Conservation (phyloP, 345 rosid genomes). For the Orychophragmus violaceus region DNA sequence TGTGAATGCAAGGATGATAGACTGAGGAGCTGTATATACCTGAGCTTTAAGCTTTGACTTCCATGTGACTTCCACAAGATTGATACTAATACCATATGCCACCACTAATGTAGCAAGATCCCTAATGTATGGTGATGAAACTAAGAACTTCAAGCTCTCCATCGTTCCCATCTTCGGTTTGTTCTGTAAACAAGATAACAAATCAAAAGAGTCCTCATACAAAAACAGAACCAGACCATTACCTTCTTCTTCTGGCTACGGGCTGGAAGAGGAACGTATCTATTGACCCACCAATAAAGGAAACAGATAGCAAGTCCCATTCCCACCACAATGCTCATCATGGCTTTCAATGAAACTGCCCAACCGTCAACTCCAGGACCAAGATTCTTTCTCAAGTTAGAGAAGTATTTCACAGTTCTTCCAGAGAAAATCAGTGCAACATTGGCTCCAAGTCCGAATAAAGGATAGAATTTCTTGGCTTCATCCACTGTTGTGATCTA, state of each 20-base stretch:
- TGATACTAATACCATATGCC: constrained; percentile 96
- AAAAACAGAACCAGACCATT: constrained; percentile 5
- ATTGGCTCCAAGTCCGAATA: constrained; percentile 96
- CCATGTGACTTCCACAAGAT: constrained; percentile 98
- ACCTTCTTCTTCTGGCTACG: constrained; percentile 98
- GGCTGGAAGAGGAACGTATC: constrained; percentile 68
- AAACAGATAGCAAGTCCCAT: constrained; percentile 81
- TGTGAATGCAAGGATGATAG: not conserved
- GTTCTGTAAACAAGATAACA: constrained; percentile 40
- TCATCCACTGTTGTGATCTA: constrained; percentile 98
- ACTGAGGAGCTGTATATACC: constrained; percentile 37
- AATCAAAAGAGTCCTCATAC: not conserved
- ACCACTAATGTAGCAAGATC: constrained; percentile 96
- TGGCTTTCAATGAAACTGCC: constrained; percentile 89
- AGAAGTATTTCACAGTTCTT: constrained; percentile 90
- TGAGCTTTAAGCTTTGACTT: constrained; percentile 98
- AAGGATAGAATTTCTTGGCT: constrained; percentile 90
- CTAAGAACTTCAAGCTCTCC: constrained; percentile 96
- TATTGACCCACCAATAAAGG: constrained; percentile 94
- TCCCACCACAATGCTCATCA: constrained; percentile 95
- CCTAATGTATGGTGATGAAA: constrained; percentile 80
- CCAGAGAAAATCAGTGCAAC: constrained; percentile 91
- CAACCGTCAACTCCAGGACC: constrained; percentile 99
- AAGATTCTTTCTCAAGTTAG: constrained; percentile 71
- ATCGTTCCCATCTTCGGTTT: constrained; percentile 92